These are phyloP conservation scores for Cutaneotrichosporon curvatum DNA, from an alignment of 1,284 basidiomycete genomes.

Conservation along the genomic window DNA sequence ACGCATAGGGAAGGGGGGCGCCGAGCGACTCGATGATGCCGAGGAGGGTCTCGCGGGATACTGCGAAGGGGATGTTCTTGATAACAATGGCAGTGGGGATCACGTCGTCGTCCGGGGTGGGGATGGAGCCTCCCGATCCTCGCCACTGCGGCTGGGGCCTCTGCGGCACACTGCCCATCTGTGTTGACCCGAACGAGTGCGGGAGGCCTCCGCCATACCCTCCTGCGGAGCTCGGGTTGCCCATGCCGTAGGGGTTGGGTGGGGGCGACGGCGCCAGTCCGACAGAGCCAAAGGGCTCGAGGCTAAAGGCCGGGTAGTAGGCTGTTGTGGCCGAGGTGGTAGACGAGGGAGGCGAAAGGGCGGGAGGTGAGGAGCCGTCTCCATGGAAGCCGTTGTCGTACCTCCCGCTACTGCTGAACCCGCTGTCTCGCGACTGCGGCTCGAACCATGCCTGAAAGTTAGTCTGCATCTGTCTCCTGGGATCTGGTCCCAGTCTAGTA, in stretches of 20 bases:
- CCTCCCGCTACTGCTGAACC: constrained; percentile 5
- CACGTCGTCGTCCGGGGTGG: constrained; percentile 62
- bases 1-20: constrained; percentile 98
- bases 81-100: constrained; percentile 99
- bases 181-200: constrained; percentile 23
- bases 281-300: constrained; percentile 22
- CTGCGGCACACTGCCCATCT: constrained; percentile 18
- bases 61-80: constrained; percentile 99
- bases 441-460: constrained; percentile 38
- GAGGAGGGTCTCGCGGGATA: constrained; percentile 90
- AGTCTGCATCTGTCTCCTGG: too few species aligned
- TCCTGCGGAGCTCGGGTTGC: constrained; percentile 18
- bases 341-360: constrained; percentile 38
- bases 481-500: not conserved
- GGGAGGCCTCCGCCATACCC: constrained; percentile 22
- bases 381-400: constrained; percentile 29
- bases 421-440: constrained; percentile 22
- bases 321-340: constrained; percentile 29
- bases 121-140: constrained; percentile 1
- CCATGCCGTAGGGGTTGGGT: constrained; percentile 23
- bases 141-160: constrained; percentile 6
- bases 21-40: constrained; percentile 91
- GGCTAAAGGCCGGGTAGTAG: constrained; percentile 13
- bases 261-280: constrained; percentile 38
- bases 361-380: constrained; percentile 31